Evolutionary conservation across 192 early-diverging fungal species (phyloP).

Genomic region (Coemansia sp.): DNA sequence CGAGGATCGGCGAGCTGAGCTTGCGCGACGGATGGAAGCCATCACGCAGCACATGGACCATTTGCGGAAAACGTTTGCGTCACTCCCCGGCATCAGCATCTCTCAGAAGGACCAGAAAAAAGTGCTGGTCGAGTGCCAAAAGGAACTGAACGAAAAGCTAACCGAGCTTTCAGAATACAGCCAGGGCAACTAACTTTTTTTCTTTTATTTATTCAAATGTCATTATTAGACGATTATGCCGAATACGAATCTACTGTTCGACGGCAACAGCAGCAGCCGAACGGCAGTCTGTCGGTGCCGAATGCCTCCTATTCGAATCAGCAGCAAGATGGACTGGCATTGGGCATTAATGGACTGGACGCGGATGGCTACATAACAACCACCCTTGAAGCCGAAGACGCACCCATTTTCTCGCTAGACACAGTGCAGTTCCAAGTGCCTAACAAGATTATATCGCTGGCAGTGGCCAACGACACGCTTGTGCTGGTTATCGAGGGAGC

Average conservation of each 20-base stretch:
- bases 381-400: slow-evolving; percentile 40
- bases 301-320: background rate
- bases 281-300: background rate
- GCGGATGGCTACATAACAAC: slow-evolving; percentile 44
- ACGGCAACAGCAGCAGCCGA: slow-evolving; percentile 23
- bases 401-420: slow-evolving; percentile 77
- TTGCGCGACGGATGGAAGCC: slow-evolving; percentile 41
- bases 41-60: slow-evolving; percentile 38
- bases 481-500: slow-evolving; percentile 74
- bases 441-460: slow-evolving; percentile 65
- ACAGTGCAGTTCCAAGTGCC: slow-evolving; percentile 88
- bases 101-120: slow-evolving; percentile 48
- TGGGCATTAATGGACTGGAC: slow-evolving; percentile 11
- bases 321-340: slow-evolving; percentile 6
- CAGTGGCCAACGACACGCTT: slow-evolving; percentile 82
- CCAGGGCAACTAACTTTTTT: slow-evolving; percentile 8
- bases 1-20: slow-evolving; percentile 41
- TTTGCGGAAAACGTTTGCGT: slow-evolving; percentile 26
- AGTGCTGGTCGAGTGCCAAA: slow-evolving; percentile 44
- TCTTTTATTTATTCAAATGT: slow-evolving; percentile 24
- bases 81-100: slow-evolving; percentile 47
- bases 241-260: slow-evolving; percentile 35
- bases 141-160: slow-evolving; percentile 27
- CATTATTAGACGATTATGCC: slow-evolving; percentile 50
- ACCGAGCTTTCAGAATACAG: slow-evolving; percentile 30